Evolutionary conservation across 257 asterid species (phyloP), one percentile per base, ranked within the genome.

Genomic region (Misopates orontium): DNA sequence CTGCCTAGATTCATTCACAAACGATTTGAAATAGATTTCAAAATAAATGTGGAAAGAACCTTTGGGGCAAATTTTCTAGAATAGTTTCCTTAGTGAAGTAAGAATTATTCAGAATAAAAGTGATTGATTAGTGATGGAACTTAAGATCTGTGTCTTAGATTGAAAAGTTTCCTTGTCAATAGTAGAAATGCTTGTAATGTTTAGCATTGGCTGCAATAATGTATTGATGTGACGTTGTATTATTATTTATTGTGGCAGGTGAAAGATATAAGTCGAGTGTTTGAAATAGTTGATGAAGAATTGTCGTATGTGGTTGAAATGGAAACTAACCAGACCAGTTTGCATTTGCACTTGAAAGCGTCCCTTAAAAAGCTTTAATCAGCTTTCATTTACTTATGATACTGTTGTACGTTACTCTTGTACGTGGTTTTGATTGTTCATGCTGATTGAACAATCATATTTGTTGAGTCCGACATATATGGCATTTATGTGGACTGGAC

Each of bases 301-400:
- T 61, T 87, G 50, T 47, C 75, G 1, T 83, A 81, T 49, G 84
- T 39, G 39, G 87, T 83, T 69, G 85, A 76, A 49, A 85, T 87
- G 90, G 84, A 80, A 1, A 85, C 95, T 39, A 70, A 70, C 45
- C 74, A 71, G 69, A 83, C 80, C 15, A 54, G 57, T 73, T 65
- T 78, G 49, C 88, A 87, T 44, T 15, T 77, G 5, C 92, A 87
- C 70, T 71, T 87, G 80, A 85, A 69, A 67, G 95, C 90, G 63
- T 31, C 68, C 36, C 80, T 85, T 19, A 80, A 70, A 68, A 87
- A 83, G 83, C 24, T 85, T 45, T 74, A 77, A 77, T 36, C 42
- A 36, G 36, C 36, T 32, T 21, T 49, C 19, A 19, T 48, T 11
- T 32, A 24, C 51, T 57, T 10, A n/a, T 68, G 20, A 19, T 17